Conservation (phyloP, 805 yeast species). For the Saccharomycopsis selenospora region DNA sequence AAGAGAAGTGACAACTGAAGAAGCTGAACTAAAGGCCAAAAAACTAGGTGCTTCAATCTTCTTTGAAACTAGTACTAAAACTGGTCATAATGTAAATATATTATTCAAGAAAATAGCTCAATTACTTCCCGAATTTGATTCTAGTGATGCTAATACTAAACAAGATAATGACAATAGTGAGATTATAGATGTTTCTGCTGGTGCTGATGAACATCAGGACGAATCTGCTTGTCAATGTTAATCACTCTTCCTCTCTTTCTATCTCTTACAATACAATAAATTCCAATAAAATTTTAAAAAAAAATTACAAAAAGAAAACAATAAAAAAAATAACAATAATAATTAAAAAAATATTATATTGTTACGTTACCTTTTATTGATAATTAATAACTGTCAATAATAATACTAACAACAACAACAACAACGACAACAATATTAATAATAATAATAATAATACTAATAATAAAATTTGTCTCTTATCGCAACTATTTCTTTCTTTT, state of each 20-base stretch:
- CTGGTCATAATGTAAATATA: conserved; percentile 87
- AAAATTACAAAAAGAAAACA: too few species aligned
- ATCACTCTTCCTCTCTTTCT: conserved; percentile 9
- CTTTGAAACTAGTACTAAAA: conserved; percentile 91
- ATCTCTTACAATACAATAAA: too few species aligned
- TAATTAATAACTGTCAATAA: too few species aligned
- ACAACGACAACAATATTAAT: too few species aligned
- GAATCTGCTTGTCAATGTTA: conserved; percentile 36
- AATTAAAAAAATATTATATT: too few species aligned
- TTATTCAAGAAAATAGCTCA: conserved; percentile 88
- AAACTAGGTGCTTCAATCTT: conserved; percentile 69
- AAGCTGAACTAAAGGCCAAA: conserved; percentile 73
- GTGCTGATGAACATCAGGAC: conserved; percentile 29
- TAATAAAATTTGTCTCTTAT: too few species aligned
- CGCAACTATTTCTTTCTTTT: too few species aligned
- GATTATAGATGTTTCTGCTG: conserved; percentile 38
- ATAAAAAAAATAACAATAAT: too few species aligned
- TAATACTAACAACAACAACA: too few species aligned
- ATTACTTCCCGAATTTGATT: conserved; percentile 71
- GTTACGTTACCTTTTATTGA: too few species aligned
- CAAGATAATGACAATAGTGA: conserved; percentile 29
- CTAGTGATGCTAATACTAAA: conserved; percentile 24
- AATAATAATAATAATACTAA: too few species aligned
- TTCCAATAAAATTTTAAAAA: too few species aligned
- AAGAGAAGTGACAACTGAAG: conserved; percentile 75